Evolutionary conservation across 1,284 basidiomycete genomes (phyloP), one percentile per base, ranked within the genome.

Genomic region (Apiotrichum sp.): DNA sequence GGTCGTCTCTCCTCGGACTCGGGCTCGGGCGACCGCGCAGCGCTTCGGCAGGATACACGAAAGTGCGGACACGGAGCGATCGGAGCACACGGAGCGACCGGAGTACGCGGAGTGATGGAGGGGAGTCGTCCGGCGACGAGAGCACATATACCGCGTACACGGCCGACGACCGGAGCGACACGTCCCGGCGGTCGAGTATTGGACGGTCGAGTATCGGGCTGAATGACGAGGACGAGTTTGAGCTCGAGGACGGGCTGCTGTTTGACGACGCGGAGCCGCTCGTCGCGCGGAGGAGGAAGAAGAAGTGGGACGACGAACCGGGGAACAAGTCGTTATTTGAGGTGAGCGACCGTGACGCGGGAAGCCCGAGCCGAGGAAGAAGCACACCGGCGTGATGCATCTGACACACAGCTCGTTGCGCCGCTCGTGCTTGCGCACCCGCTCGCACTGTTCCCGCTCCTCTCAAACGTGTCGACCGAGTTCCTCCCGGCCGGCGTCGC

Each of bases 401-500:
- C 36, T 8, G 36, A 38, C 4, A 10, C 16, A n/a, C 58, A 77
- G 74, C 63, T 77, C 44, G 65, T 77, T 22, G 68, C 75, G 0
- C 68, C 74, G 2, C 58, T 76, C 4, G 59, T 77, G 8, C 65
- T 75, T 7, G 68, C 75, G 2, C 73, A 75, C 64, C 73, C 75
- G 6, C 58, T 77, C 11, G 68, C 72, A 2, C 65, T 77, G 6
- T 63, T 76, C 34, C 75, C 75, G 0, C 55, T 75, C 1, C 64
- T 77, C 31, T 64, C 72, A 2, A 53, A 68, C 14, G 58, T 77
- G 2, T 71, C 75, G 8, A 68, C 71, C 53, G 70, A 71, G 52
- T 76, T 77, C 53, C 63, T 77, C 10, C 75, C 75, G 0, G 74
- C 70, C 2, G 75, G 75, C 14, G 71, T 75, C 1, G 69, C 73